Base-by-base conservation (phyloP, 805 yeast species). In the Saccharomycopsis fermentans region DNA sequence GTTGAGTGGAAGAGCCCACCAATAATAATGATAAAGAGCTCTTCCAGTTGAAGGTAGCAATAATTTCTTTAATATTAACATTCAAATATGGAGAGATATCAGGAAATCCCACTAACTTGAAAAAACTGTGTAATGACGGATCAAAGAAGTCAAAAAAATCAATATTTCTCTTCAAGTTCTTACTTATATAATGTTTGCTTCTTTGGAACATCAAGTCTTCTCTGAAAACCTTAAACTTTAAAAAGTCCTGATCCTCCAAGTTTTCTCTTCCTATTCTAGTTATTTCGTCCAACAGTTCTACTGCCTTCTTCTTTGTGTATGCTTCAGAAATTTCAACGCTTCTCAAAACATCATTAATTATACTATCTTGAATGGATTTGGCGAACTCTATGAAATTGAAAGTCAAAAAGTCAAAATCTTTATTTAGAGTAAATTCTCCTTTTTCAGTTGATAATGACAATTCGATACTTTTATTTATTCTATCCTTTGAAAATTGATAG, bases 121-220 rank as follows among this genome's bases (percentile, higher is more conserved):
- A 67, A 59, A 84, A 79, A 3, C 86, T 80, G 43, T 83, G 86
- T 61, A 82, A 68, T 0, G 86, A 78, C 4, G 96, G 88, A 64
- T 91, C 96, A 66, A 91, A 75, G 64, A 90, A 83, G 71, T 94
- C 97, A n/a, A 75, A 57, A 4, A 87, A 47, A 12, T 85, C 81
- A 26, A 92, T 76, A 21, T 80, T 77, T 27, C 81, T 81, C 54
- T 80, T 76, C 29, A 91, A 74, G 43, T 79, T 76, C 62, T 84
- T 80, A 37, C 80, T 75, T 36, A 83, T 70, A 4, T 77, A 69
- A 65, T 94, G 96, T 43, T 77, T 80, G 59, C 78, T 77, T 64
- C 90, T 82, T 1, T 90, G 81, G 66, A 90, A 92, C 98, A 94
- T 94, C 43, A 86, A 78, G 32, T 82, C 83, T 9, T 86, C 78